Base-by-base conservation (phyloP, 140 eudicot genomes). In the Erigeron philadelphicus region DNA sequence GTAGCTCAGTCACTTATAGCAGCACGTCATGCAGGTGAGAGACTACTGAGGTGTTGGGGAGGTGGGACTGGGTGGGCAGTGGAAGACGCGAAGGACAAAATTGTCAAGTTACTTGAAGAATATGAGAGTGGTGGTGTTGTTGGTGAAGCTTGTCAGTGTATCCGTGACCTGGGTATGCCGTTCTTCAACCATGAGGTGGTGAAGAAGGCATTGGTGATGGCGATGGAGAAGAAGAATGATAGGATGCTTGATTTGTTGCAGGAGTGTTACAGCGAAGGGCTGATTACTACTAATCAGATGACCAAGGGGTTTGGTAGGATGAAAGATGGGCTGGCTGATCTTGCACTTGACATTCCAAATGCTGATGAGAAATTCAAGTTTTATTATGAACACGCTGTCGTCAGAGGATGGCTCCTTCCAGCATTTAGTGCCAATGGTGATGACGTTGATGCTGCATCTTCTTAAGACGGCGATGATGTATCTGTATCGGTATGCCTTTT, bases 51-150 rank as follows among this genome's bases (percentile, higher is more conserved):
- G 85, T 91, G 97, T 61, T 91, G 97, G 97, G 97, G 97, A 15
- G 97, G 97, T 17, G 97, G 97, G 25, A 86, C 95, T 0, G 97
- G 97, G 42, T 91, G 97, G 97, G 97, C 97, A 0, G 97, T 91
- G 68, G 97, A 91, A 80, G 97, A 91, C 46, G 97, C 97, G 0
- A 91, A 91, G 84, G 97, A 91, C 77, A 91, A 88, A 70, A 91
- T 91, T 9, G 79, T 68, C 58, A 91, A 91, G 74, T 84, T 91
- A 49, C 86, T 91, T 0, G 97, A 91, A 57, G 97, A 91, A 58
- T 91, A 84, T 10, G 97, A 88, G 44, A 84, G 69, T 2, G 95
- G 97, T 8, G 96, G 97, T 15, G 97, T 80, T 9, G 83, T 91
- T 8, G 58, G 82, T 25, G 97, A 91, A 72, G 97, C 97, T 12